A percentile compares a stretch with the other conserved stretches of the same genome.
Conservation (phyloP, 352 stramenopile species). For the Globisporangium paroecandrum region DNA sequence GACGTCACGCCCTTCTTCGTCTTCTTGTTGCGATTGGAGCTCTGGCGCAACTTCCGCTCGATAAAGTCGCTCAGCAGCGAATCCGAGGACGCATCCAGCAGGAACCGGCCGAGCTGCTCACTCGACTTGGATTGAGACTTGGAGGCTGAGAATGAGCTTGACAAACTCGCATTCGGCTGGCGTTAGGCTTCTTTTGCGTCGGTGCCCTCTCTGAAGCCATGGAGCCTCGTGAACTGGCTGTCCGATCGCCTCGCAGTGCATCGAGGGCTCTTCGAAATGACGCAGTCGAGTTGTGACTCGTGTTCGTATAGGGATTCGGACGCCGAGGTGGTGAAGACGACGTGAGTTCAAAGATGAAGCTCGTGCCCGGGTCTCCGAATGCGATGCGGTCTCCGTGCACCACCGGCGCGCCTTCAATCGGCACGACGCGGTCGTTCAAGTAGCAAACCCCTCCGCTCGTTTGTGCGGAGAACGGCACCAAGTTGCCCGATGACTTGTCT, state of each 20-base stretch:
- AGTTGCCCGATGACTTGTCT: constrained; percentile 31
- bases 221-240: neutral
- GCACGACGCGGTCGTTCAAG: constrained; percentile 42
- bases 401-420: constrained; percentile 35
- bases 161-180: constrained; percentile 1
- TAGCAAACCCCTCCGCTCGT: constrained; percentile 34
- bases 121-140: constrained; percentile 9
- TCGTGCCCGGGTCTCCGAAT: constrained; percentile 40
- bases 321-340: neutral
- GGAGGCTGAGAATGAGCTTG: constrained; percentile 14
- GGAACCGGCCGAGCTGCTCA: constrained; percentile 37
- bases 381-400: constrained; percentile 62
- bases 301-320: constrained; percentile 10
- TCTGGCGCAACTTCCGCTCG: constrained; percentile 54
- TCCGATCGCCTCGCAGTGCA: constrained; percentile 39
- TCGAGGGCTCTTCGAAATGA: constrained; percentile 53
- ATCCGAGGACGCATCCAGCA: constrained; percentile 53
- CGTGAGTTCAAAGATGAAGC: constrained; percentile 54
- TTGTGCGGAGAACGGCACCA: constrained; percentile 47
- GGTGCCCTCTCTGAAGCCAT: neutral
- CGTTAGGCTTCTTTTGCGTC: neutral
- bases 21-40: constrained; percentile 4
- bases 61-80: constrained; percentile 58
- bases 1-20: constrained; percentile 7
- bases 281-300: constrained; percentile 12